Evolutionary conservation across 2,329 filamentous ascomycete species (phyloP), one percentile per base, ranked within the genome.

Genomic region (Mariannaea elegans): DNA sequence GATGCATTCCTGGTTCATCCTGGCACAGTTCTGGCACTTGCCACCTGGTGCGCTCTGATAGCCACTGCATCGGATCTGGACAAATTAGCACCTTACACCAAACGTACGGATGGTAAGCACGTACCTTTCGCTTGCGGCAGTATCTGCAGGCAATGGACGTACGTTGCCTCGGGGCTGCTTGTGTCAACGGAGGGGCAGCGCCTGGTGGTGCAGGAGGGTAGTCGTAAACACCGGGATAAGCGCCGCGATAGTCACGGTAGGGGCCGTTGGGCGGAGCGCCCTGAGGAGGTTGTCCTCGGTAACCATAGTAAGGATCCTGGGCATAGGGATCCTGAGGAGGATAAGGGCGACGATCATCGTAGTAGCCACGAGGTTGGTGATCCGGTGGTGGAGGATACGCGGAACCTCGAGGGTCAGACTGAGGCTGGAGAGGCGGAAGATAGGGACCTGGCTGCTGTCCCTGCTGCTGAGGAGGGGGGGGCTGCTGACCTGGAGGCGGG

Each of bases 111-210:
- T 7, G 16, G 12, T 19, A 6, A 46, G 13, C 10, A 58, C 71
- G 45, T 67, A 87, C 85, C 81, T 87, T 87, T 71, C 85, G 78
- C 72, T 86, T 85, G n/a, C 84, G 76, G 69, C 85, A 87, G 63
- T 87, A 87, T 53, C 82, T 79, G 70, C 85, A 87, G 4, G 84
- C 84, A 64, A 87, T 87, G 0, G 84, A 86, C 2, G 84, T 87
- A 27, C 85, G 77, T 70, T 87, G 84, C 19, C 84, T 77, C 2
- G 85, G 85, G 3, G 85, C 84, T 18, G 83, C 81, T 67, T 84
- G 83, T 10, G 78, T 76, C 72, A 81, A 76, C 73, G 32, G 64
- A 42, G 77, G 73, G 24, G 71, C 73, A 18, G 68, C 75, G 36
- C 74, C 77, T 16, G 72, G 38, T 19, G 38, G 63, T 39, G 72